These are phyloP conservation scores for Cryptococcus neoformans DNA, from an alignment of 1,284 basidiomycete species.

Conservation along the genomic window DNA sequence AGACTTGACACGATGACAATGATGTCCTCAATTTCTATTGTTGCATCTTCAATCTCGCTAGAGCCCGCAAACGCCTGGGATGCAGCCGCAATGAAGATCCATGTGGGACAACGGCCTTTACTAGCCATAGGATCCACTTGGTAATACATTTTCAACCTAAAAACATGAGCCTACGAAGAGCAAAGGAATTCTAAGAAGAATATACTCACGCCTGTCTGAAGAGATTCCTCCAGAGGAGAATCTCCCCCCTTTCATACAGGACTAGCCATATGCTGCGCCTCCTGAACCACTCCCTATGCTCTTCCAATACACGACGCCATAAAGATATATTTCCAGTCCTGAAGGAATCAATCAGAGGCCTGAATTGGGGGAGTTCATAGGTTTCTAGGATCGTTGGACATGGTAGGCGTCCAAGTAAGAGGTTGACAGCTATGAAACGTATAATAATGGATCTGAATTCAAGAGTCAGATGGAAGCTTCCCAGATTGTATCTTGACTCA, in stretches of 20 bases:
- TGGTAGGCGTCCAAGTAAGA: constrained; percentile 47
- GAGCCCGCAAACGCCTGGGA: constrained; percentile 28
- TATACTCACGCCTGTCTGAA: constrained; percentile 45
- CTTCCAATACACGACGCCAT: constrained; percentile 40
- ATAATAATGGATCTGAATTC: constrained; percentile 47
- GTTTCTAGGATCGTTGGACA: constrained; percentile 23
- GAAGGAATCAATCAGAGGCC: constrained; percentile 44
- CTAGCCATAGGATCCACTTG: constrained; percentile 16
- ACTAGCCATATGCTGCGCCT: constrained; percentile 47
- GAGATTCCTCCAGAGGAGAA: constrained; percentile 50
- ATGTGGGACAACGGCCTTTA: constrained; percentile 37
- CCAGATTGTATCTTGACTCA: constrained; percentile 7
- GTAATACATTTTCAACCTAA: constrained; percentile 35
- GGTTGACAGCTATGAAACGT: constrained; percentile 46
- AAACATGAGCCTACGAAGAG: not conserved
- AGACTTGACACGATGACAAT: constrained; percentile 41
- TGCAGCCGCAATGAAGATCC: constrained; percentile 33
- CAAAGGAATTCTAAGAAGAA: not conserved
- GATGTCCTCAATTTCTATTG: constrained; percentile 38
- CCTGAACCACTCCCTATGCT: constrained; percentile 45
- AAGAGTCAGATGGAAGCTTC: not conserved
- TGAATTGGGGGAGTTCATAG: constrained; percentile 43
- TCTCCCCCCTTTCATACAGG: constrained; percentile 49
- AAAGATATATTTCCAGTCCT: constrained; percentile 40
- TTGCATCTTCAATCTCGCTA: constrained; percentile 43